Percentiles rank a stretch among this genome's conserved stretches.
Evolutionary conservation across 441 rosid species (phyloP).

Genomic region (Lepidium campestre): DNA sequence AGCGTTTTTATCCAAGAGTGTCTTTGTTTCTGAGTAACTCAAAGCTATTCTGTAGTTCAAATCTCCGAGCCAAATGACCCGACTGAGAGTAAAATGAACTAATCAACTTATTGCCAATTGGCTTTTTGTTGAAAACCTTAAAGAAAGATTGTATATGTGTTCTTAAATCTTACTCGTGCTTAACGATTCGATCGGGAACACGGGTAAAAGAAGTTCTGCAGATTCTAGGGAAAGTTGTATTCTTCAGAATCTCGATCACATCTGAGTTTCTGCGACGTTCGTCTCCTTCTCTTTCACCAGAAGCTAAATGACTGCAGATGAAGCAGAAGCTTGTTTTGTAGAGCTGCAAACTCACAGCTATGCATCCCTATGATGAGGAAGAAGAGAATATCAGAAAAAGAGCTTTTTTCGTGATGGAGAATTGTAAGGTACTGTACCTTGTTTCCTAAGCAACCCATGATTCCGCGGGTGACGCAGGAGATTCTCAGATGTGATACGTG

Average conservation of each 20-base stretch:
- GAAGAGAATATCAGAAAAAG: not conserved
- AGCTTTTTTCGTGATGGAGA: not conserved
- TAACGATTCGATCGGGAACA: slow-evolving; percentile 47
- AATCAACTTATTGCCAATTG: not conserved
- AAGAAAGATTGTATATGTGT: not conserved
- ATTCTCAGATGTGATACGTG: slow-evolving; percentile 54
- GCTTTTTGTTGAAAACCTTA: too few relatives aligned
- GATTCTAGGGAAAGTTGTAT: slow-evolving; percentile 53
- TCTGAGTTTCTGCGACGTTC: slow-evolving; percentile 68
- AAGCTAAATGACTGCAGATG: slow-evolving; percentile 86
- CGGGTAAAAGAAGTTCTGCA: slow-evolving; percentile 41
- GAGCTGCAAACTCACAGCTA: slow-evolving; percentile 62
- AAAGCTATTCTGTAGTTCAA: slow-evolving; percentile 71
- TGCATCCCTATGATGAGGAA: slow-evolving; percentile 44
- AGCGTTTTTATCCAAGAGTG: slow-evolving; percentile 37
- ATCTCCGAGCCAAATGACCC: slow-evolving; percentile 67
- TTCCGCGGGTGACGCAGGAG: slow-evolving; percentile 76
- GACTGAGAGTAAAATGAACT: slow-evolving; percentile 33
- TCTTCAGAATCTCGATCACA: slow-evolving; percentile 51
- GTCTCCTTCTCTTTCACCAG: slow-evolving; percentile 85
- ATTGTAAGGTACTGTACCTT: slow-evolving; percentile 41
- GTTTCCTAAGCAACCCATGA: slow-evolving; percentile 84
- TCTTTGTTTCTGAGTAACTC: slow-evolving; percentile 54
- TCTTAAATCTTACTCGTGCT: slow-evolving; percentile 50
- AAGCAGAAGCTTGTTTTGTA: slow-evolving; percentile 90